Conservation (phyloP, 768 basidiomycete species). For the Phylloporus sp. region DNA sequence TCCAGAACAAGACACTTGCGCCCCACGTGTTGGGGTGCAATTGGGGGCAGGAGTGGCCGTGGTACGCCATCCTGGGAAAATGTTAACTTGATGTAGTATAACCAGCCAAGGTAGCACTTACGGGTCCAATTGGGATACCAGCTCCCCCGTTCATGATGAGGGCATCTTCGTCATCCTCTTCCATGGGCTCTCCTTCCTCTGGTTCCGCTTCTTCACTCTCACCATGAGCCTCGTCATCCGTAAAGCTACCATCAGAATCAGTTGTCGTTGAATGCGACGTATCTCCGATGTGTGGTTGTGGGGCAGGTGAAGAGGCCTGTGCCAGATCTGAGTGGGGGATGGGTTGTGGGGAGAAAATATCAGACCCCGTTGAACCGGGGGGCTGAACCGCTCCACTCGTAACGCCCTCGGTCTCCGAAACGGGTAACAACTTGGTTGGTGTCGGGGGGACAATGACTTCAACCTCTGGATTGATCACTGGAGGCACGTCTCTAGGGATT, state of each 20-base stretch:
- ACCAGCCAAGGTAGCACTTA: conserved; percentile 40
- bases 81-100: conserved; percentile 2
- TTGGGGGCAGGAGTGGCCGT: conserved; percentile 81
- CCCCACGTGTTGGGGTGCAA: conserved; percentile 75
- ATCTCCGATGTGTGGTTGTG: conserved; percentile 29
- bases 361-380: conserved; percentile 71
- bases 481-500: conserved; percentile 18
- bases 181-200: conserved; percentile 57
- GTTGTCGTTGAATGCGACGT: conserved; percentile 30
- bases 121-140: conserved; percentile 91
- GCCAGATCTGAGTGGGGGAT: conserved; percentile 22
- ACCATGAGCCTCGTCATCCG: conserved; percentile 62
- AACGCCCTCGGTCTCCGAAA: conserved; percentile 80
- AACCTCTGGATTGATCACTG: conserved; percentile 26
- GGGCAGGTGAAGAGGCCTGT: conserved; percentile 19
- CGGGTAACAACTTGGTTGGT: conserved; percentile 48
- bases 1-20: conserved; percentile 96
- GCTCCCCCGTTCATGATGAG: conserved; percentile 89
- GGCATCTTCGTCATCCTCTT: conserved; percentile 83
- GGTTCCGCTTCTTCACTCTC: conserved; percentile 65
- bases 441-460: conserved; percentile 47
- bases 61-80: conserved; percentile 73
- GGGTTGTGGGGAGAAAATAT: conserved; percentile 29
- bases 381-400: conserved; percentile 91
- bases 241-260: conserved; percentile 41